phyloP scores from a whole-genome alignment of 2,329 filamentous ascomycete species.

The Fulvia fulva region DNA sequence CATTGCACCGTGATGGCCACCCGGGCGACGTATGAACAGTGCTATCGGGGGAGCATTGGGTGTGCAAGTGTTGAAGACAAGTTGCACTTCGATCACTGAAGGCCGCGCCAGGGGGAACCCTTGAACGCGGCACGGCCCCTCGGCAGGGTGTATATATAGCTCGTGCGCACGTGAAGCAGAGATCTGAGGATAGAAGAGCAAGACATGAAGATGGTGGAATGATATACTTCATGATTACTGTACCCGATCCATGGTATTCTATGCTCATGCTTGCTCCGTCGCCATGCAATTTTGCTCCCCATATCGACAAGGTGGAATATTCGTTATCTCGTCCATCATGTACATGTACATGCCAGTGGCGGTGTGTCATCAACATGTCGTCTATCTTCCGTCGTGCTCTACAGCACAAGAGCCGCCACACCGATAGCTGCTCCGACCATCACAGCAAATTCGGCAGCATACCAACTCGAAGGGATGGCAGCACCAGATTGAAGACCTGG shows the following conservation, averaged over 20 bases:
- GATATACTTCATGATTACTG: not conserved
- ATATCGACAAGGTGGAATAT: not conserved
- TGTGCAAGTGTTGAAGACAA: constrained; percentile 1
- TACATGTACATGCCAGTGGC: constrained; percentile 6
- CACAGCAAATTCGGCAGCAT: constrained; percentile 29
- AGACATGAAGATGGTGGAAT: not conserved
- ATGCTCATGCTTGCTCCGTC: not conserved
- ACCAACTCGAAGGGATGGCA: constrained; percentile 27
- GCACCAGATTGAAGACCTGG: constrained; percentile 40
- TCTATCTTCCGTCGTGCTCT: constrained; percentile 10
- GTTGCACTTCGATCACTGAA: not conserved
- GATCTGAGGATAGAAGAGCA: too few species aligned
- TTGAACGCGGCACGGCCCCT: not conserved
- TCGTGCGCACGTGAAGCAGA: not conserved
- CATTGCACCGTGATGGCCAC: constrained; percentile 48
- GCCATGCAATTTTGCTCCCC: not conserved
- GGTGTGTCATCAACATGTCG: not conserved
- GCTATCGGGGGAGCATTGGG: constrained; percentile 18
- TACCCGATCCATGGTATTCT: not conserved
- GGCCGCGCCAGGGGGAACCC: not conserved
- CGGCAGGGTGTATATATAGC: not conserved
- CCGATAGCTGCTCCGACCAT: constrained; percentile 34
- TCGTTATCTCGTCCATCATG: constrained; percentile 1
- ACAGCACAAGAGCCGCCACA: constrained; percentile 33
- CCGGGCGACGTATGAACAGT: not conserved